Conservation (phyloP, 1,284 basidiomycete genomes). For the Veloporphyrellus conicus region DNA sequence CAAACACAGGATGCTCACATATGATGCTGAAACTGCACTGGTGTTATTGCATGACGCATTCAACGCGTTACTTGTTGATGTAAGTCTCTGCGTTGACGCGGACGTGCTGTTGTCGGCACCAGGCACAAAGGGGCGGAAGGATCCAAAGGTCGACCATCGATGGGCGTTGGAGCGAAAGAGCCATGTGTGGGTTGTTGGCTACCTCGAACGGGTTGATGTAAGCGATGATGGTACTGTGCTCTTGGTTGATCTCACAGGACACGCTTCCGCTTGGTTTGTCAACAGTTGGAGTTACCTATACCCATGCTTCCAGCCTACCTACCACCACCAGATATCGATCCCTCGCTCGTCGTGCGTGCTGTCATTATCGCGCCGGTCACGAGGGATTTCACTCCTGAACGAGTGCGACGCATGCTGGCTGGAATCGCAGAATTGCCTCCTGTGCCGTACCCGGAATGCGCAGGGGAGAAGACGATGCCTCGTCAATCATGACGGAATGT, state of each 20-base stretch:
- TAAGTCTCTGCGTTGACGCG: constrained; percentile 45
- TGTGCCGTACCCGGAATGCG: constrained; percentile 24
- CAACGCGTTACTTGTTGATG: constrained; percentile 50
- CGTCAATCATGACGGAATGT: constrained; percentile 1
- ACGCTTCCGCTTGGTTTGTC: constrained; percentile 11
- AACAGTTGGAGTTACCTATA: constrained; percentile 36
- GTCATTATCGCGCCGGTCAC: constrained; percentile 43
- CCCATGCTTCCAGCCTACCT: constrained; percentile 40
- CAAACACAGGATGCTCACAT: constrained; percentile 46
- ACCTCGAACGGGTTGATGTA: constrained; percentile 48
- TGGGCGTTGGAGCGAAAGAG: constrained; percentile 54
- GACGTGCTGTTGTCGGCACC: constrained; percentile 18
- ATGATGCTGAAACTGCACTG: constrained; percentile 44
- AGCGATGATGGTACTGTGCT: constrained; percentile 19
- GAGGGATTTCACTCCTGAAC: constrained; percentile 39
- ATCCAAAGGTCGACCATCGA: constrained; percentile 20
- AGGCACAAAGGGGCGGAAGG: constrained; percentile 6
- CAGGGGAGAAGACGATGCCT: neutral
- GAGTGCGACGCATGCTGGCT: constrained; percentile 24
- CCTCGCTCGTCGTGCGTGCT: constrained; percentile 46
- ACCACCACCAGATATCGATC: constrained; percentile 36
- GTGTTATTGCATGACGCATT: constrained; percentile 46
- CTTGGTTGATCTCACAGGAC: constrained; percentile 10
- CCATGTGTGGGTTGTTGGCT: constrained; percentile 50
- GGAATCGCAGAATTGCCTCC: constrained; percentile 17